These are phyloP conservation scores for Tuber indicum DNA, from an alignment of 495 filamentous ascomycete species.

Conservation along the genomic window DNA sequence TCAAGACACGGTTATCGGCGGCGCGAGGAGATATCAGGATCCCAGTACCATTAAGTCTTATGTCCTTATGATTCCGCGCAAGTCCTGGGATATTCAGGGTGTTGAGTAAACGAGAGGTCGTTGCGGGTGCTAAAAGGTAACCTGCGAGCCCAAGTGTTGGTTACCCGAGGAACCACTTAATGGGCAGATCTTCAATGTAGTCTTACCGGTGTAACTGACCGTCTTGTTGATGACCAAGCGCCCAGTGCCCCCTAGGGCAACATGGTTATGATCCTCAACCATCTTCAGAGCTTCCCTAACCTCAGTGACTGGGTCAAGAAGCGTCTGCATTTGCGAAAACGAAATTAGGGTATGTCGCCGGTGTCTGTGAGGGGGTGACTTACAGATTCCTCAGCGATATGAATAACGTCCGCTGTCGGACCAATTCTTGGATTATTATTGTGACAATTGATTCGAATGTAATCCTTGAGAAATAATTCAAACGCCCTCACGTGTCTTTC, in stretches of 20 bases:
- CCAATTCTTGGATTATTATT: background rate
- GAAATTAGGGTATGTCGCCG: background rate
- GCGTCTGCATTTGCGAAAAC: constrained; percentile 42
- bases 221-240: constrained; percentile 70
- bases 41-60: constrained; percentile 80
- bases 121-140: constrained; percentile 67
- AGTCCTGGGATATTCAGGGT: constrained; percentile 58
- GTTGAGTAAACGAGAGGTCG: constrained; percentile 62
- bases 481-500: constrained; percentile 65
- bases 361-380: background rate
- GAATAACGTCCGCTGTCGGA: constrained; percentile 73
- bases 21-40: constrained; percentile 79
- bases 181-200: background rate
- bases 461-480: constrained; percentile 66
- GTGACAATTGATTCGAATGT: constrained; percentile 46
- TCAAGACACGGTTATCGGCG: constrained; percentile 58
- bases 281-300: constrained; percentile 78
- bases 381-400: constrained; percentile 65
- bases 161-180: background rate
- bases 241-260: constrained; percentile 38
- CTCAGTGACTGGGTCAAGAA: constrained; percentile 77
- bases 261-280: constrained; percentile 75
- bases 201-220: constrained; percentile 72
- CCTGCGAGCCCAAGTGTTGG: constrained; percentile 39
- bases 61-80: constrained; percentile 53